Evolutionary conservation across 306 rosid species (phyloP), one percentile per base, ranked within the genome.

Genomic region (Fragaria vesca): DNA sequence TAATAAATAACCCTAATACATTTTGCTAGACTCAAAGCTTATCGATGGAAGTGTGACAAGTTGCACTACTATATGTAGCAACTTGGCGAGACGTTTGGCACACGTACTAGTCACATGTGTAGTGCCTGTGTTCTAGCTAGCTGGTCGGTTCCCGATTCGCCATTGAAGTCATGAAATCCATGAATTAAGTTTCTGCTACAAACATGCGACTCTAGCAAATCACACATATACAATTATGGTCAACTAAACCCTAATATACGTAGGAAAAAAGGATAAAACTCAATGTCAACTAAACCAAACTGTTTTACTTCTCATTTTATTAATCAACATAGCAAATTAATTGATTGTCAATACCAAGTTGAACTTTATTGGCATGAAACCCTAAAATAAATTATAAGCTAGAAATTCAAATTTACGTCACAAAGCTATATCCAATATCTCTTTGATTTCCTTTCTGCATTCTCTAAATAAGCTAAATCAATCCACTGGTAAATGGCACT

Each of bases 401-500:
- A 71, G n/a, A 26, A 5, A n/a, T 42, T 30, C 21, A 30, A 32
- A 30, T 4, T 38, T 4, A 38, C 40, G 21, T 73, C 34, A 38
- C 20, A 45, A 26, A 30, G 24, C 40, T 4, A 57, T 12, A 42
- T 43, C 57, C 55, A 46, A 61, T 42, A 8, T 24, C 20, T 2
- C 18, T 63, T 8, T 20, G 9, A 2, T 57, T 8, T 30, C 34
- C 13, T 30, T 26, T 12, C 28, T 26, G 8, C 12, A 26, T 12
- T 28, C 66, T 0, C 32, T 11, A 60, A 4, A 4, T 51, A 17
- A 10, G 34, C 16, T 58, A n/a, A 58, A 26, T 28, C 43, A 88
- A 78, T 75, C 77, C 76, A 57, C 85, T 63, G 43, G 69, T 12
- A 18, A 88, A 90, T 3, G 90, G 78, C 34, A 92, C 91, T 65